Conservation (phyloP, 164 flowering plant genomes). For the Nymphaea thermarum region DNA sequence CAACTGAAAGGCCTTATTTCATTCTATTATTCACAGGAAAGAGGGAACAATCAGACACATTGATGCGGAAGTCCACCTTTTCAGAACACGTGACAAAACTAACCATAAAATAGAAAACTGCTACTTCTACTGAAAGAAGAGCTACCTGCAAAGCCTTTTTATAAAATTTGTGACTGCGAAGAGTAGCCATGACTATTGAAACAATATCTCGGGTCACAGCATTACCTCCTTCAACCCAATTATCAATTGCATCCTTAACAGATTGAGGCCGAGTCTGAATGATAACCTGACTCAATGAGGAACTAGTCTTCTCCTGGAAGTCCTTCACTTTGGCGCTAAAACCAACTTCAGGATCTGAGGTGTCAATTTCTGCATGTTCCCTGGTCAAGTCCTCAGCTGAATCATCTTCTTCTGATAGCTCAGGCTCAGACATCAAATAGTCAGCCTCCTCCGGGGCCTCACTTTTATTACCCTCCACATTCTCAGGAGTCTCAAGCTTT, state of each 20-base stretch:
- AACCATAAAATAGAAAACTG: too few species aligned
- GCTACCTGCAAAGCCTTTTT: constrained; percentile 74
- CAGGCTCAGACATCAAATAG: constrained; percentile 29
- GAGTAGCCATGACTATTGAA: constrained; percentile 22
- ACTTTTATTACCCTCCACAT: background rate
- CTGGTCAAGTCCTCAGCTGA: constrained; percentile 15
- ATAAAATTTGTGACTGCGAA: constrained; percentile 43
- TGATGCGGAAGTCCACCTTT: too few species aligned
- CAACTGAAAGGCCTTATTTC: too few species aligned
- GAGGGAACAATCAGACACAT: too few species aligned
- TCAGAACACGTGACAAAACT: too few species aligned
- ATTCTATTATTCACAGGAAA: too few species aligned
- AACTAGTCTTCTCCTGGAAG: constrained; percentile 5
- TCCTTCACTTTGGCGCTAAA: constrained; percentile 4
- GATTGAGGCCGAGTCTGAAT: constrained; percentile 21
- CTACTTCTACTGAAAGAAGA: background rate
- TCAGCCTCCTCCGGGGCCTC: constrained; percentile 17
- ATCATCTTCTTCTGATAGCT: constrained; percentile 31
- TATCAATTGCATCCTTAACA: constrained; percentile 29
- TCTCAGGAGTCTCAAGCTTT: constrained; percentile 40
- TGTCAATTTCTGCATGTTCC: constrained; percentile 20
- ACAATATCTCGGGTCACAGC: constrained; percentile 31
- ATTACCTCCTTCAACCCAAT: constrained; percentile 62
- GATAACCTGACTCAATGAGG: constrained; percentile 30
- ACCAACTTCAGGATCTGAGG: constrained; percentile 18